A percentile compares a stretch with the other conserved stretches of the same genome.
Evolutionary conservation across 139 green algal species (phyloP).

Genomic region (Picochlorum sp.): DNA sequence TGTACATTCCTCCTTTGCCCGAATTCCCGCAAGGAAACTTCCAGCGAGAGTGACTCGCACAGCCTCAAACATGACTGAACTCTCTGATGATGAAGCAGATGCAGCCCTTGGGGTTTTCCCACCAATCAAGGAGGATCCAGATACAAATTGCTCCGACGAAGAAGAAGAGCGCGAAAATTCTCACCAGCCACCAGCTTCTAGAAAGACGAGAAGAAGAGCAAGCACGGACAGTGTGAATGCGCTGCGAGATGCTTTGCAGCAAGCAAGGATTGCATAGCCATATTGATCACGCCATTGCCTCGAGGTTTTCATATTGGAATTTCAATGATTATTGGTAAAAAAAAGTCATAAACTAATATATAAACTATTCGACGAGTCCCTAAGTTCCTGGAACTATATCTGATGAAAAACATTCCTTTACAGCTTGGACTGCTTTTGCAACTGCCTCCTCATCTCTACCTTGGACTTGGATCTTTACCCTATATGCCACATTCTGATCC

Average conservation of each 20-base stretch:
- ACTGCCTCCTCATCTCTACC: constrained; percentile 5
- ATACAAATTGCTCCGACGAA: not conserved
- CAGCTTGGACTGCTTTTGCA: too few relatives aligned
- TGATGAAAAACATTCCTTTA: too few relatives aligned
- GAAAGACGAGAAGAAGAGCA: constrained; percentile 3
- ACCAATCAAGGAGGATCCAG: not conserved
- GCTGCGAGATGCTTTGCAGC: constrained; percentile 6
- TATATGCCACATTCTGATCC: not conserved
- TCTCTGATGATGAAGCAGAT: not conserved
- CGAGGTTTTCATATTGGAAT: too few relatives aligned
- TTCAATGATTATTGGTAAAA: not conserved
- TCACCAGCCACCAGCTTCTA: not conserved
- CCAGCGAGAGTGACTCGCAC: not conserved
- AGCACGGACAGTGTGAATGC: not conserved
- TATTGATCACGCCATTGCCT: too few relatives aligned
- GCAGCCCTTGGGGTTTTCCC: not conserved
- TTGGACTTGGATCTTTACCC: constrained; percentile 23
- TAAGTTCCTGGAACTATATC: too few relatives aligned
- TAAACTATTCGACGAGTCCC: too few relatives aligned
- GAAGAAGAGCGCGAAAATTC: not conserved
- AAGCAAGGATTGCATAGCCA: constrained; percentile 1
- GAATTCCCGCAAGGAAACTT: not conserved
- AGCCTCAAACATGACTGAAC: not conserved
- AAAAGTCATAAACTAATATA: too few relatives aligned
- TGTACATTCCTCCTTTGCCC: not conserved